Percentiles rank a stretch among this genome's conserved stretches.
phyloP scores from a whole-genome alignment of 2,329 filamentous ascomycete species.

The Aureobasidium sp. region DNA sequence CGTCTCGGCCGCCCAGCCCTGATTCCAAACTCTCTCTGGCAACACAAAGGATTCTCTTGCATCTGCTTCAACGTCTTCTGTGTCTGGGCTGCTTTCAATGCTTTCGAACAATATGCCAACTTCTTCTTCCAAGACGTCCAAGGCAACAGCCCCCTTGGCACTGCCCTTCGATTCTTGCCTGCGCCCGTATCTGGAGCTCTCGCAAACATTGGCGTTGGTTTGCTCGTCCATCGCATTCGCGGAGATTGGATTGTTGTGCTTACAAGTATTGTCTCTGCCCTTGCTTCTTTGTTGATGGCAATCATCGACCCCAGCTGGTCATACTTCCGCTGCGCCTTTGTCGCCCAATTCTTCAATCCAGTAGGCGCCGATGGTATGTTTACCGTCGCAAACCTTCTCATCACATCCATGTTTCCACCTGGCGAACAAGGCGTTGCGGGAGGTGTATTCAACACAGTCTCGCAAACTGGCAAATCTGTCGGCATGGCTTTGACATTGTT shows the following conservation, averaged over 20 bases:
- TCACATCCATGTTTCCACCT: constrained; percentile 45
- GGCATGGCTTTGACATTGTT: constrained; percentile 44
- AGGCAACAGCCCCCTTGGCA: constrained; percentile 36
- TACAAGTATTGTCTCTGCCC: constrained; percentile 41
- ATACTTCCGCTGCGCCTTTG: constrained; percentile 55
- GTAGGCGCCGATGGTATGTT: constrained; percentile 50
- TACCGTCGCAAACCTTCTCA: constrained; percentile 48
- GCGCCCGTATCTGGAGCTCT: constrained; percentile 43
- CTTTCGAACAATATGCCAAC: constrained; percentile 43
- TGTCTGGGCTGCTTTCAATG: constrained; percentile 43
- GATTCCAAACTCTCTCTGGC: constrained; percentile 70
- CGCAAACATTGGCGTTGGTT: constrained; percentile 51
- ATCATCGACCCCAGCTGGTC: constrained; percentile 48
- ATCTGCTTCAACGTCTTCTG: constrained; percentile 55
- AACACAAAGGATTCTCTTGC: constrained; percentile 60
- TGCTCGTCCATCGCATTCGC: constrained; percentile 49
- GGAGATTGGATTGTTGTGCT: constrained; percentile 42
- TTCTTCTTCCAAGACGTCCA: constrained; percentile 51
- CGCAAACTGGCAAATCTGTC: constrained; percentile 48
- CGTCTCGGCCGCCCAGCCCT: constrained; percentile 54
- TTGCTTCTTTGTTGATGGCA: constrained; percentile 52
- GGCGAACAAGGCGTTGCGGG: constrained; percentile 49
- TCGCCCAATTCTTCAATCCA: constrained; percentile 47
- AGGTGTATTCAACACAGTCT: constrained; percentile 51
- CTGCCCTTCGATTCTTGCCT: constrained; percentile 49